Evolutionary conservation across 1,139 yeast species (phyloP), one percentile per base, ranked within the genome.

Genomic region (Yamadazyma dendronema): DNA sequence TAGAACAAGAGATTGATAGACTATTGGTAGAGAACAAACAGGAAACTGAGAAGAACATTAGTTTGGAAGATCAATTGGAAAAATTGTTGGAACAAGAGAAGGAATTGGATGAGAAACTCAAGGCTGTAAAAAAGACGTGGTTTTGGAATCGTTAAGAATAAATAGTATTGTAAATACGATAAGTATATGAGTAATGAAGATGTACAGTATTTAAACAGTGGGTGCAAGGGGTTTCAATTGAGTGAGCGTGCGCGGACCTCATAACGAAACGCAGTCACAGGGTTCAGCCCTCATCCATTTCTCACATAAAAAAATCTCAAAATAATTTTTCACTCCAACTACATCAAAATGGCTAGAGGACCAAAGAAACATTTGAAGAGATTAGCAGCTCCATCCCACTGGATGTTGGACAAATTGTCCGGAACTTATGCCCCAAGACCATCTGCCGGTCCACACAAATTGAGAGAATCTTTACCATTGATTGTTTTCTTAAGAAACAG

Each of bases 341-440:
- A 21, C 35, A n/a, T n/a, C 37, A 54, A 40, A 37, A 57, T 57
- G 62, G 61, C 51, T 54, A 57, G 62, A 57, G 62, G 62, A 42
- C 62, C 62, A 44, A 65, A 63, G 67, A 65, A 65, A 61, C 71
- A 65, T 50, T 60, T 65, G 54, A 65, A 64, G 59, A 65, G 71
- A 65, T 64, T 65, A 57, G 69, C 69, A 52, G 72, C 72, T 46
- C 99, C 99, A 81, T 85, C 90, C 81, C 98, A 94, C 85, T 94
- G 98, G 98, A 87, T 94, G 95, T 86, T 94, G 82, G 98, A 92
- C 95, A 94, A 94, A 81, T 81, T 94, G 79, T 86, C 97, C 72
- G 99, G 99, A 69, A 81, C 89, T 67, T 92, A 92, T 74, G 98
- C 98, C 57, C 98, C 98, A 79, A 90, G 97, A 82, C 96, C 97